Base-by-base conservation (phyloP, 129 eudicot species). In the Chrysanthemum makinoi region DNA sequence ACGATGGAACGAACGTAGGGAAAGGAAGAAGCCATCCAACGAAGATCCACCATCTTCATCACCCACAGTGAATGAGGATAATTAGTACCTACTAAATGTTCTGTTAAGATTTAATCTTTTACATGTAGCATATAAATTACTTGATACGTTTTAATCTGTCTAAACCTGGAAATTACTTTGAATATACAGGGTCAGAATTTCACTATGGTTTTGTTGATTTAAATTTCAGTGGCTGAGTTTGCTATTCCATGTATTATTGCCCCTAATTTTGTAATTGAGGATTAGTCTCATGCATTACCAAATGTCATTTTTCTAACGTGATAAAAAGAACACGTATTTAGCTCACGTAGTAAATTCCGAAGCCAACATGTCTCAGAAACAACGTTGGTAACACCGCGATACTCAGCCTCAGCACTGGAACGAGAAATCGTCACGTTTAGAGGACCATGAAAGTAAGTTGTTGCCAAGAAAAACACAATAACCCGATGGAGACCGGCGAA, bases 1-100 rank as follows among this genome's bases (percentile, higher is more conserved):
- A 71, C 85, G 90, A 77, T 92, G 95, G 91, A 89, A 88, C 2
- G 97, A 91, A 65, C 76, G 83, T 63, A 80, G 74, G 84, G 91
- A 70, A 62, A 80, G 72, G 53, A 83, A 80, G 78, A 84, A 81
- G 80, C 47, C 93, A 10, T 68, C 89, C 6, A 54, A 65, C 30
- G 86, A 88, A 66, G 91, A 77, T 64, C 85, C 87, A 49, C 61
- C 90, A 22, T 70, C 81, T 70, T 26, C 81, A 44, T 53, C 76
- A 18, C 72, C 81, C 2, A 53, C 81, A 7, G 61, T 77, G 39
- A 9, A 52, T 22, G 81, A 77, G 20, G 81, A 74, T 53, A 82
- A 81, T 39, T 86, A 88, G 79, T 68, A 44, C 18, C 66, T 80
- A 26, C 55, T 55, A 69, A 75, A 69, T 64, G 54, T 66, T 39